Evolutionary conservation across 371 early-diverging fungal genomes (phyloP).

Genomic region (Smittium mucronatum): DNA sequence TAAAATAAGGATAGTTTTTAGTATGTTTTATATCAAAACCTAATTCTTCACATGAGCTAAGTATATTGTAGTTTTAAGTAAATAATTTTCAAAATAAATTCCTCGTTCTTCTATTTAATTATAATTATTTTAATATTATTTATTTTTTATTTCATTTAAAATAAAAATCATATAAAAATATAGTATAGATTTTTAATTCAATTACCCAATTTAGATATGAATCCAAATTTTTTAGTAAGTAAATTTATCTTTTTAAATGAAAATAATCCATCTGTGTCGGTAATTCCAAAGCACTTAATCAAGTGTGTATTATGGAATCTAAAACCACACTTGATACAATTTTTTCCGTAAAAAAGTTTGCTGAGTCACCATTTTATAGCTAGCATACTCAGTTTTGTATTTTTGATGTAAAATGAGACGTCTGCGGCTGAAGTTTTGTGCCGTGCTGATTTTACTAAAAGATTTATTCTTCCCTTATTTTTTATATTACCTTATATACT

Average conservation of each 20-base stretch:
- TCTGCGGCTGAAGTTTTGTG: neutral
- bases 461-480: neutral
- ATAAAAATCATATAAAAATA: too few relatives aligned
- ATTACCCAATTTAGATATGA: too few relatives aligned
- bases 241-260: neutral
- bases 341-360: neutral
- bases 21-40: too few relatives aligned
- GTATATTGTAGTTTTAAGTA: too few relatives aligned
- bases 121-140: too few relatives aligned
- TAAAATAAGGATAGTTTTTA: too few relatives aligned
- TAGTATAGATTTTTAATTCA: too few relatives aligned
- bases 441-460: neutral
- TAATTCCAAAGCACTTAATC: neutral
- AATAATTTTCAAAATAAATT: too few relatives aligned
- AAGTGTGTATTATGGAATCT: neutral
- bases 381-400: too few relatives aligned
- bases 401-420: constrained; percentile 6
- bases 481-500: neutral
- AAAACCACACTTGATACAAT: neutral
- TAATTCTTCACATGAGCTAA: too few relatives aligned
- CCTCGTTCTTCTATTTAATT: too few relatives aligned
- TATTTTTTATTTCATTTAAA: too few relatives aligned
- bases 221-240: neutral
- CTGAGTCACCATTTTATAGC: constrained; percentile 3
- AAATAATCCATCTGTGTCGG: neutral